Base-by-base conservation (phyloP, 2,329 filamentous ascomycete genomes). In the Xylaria sp. region DNA sequence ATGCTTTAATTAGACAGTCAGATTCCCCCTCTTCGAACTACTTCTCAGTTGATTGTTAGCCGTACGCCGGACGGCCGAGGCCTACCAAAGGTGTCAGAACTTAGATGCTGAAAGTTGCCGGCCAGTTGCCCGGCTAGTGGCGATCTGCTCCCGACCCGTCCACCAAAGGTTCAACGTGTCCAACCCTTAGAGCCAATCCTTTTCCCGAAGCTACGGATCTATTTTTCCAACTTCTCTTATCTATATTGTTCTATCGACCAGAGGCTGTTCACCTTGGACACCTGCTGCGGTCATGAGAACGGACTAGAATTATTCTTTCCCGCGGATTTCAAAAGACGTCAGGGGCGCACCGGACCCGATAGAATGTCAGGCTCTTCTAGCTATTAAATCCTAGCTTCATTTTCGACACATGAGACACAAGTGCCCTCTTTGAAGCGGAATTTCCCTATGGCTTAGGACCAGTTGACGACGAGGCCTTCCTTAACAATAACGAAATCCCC, bases 241-340 rank as follows among this genome's bases (percentile, higher is more conserved):
- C 31, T 63, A 63, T 20, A 63, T 63, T 63, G 31, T 63, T 63
- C 26, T 63, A 63, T 61, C 31, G 53, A 61, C 33, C 20, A 61
- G 20, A 61, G 10, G 46, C 46, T 61, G 20, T 61, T 61, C 13
- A 53, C 15, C 15, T 61, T 61, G 23, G 15, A 61, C 9, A 61
- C 46, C 23, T 63, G 11, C 23, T 63, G 28, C n/a, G 26, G 31
- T 60, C 51, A 60, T 60, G 28, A 60, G 13, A 51, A 49, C 11
- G 6, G 40, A 5, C 36, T 64, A 64, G n/a, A 64, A 64, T 59
- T 59, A 64, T 64, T 64, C 23, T n/a, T 42, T 64, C 17, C 15
- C 10, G 15, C 17, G n/a, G 9, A 64, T 64, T 64, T 64, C 31
- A 64, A 64, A 26, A n/a, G n/a, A 64, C 10, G 9, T 64, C 42